A percentile compares a stretch with the other conserved stretches of the same genome.
These are phyloP conservation scores for Potentilla sterilis DNA, from an alignment of 306 rosid species.

Conservation along the genomic window DNA sequence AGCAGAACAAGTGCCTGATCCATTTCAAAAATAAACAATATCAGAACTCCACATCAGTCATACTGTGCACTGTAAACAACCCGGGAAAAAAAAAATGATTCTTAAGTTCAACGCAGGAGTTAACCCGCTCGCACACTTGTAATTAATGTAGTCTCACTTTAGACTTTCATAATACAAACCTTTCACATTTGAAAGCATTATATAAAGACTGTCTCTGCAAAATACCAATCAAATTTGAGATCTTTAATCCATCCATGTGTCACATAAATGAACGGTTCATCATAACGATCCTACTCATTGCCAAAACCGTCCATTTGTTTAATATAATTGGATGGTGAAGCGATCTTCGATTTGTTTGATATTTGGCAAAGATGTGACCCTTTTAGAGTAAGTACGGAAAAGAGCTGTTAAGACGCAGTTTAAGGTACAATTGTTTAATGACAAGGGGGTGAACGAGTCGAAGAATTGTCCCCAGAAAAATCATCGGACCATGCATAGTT, in stretches of 20 bases:
- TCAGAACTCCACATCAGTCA: conserved; percentile 30
- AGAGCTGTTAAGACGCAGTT: neutral
- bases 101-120: neutral
- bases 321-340: neutral
- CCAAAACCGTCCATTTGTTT: neutral
- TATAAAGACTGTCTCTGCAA: neutral
- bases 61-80: conserved; percentile 4
- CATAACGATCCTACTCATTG: neutral
- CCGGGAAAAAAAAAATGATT: neutral
- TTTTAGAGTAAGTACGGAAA: neutral
- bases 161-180: neutral
- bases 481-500: neutral
- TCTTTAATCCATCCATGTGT: neutral
- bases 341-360: neutral
- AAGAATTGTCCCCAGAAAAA: neutral
- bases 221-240: neutral
- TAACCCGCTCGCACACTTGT: neutral
- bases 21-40: conserved; percentile 25
- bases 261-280: neutral
- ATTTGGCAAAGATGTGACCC: neutral
- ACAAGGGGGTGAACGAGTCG: neutral
- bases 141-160: neutral
- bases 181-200: neutral
- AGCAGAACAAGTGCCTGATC: conserved; percentile 81
- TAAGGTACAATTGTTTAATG: neutral